Base-by-base conservation (phyloP, 306 rosid genomes). In the Ochetophila trinervis region DNA sequence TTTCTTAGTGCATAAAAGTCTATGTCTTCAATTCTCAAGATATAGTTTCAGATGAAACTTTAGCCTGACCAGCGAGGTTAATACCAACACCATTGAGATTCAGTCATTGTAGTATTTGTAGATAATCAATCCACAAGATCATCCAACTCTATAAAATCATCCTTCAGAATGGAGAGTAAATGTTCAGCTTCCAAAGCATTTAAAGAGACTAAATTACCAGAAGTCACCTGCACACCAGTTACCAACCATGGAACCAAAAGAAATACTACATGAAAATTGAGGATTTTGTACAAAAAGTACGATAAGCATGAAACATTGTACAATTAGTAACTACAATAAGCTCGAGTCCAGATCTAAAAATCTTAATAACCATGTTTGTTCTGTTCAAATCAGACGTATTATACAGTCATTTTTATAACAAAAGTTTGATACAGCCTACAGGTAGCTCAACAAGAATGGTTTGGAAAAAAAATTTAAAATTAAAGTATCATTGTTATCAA, bases 131-230 rank as follows among this genome's bases (percentile, higher is more conserved):
- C 64, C 2, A 20, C 21, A 49, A 90, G 86, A 79, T 90, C 96
- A 55, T 87, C 76, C 77, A 86, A 48, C 80, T 85, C 94, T 36
- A 89, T 60, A 68, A 72, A 89, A 80, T 83, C 87, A 21, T 70
- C 87, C 63, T 89, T 84, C 51, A 66, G 21, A 66, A 87, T 66
- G 65, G 76, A 69, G 34, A 22, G 70, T 63, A 76, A 36, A 36
- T 67, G 59, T 59, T 50, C 66, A 49, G 74, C 57, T 30, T 73
- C 53, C 49, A 74, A 36, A 50, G 42, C 74, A 18, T 78, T 76
- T 37, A 62, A 24, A 57, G 73, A 30, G 53, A 54, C 54, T 23
- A 81, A 60, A 44, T 66, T 60, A 22, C 52, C 63, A 47, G 69
- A 56, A 18, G 57, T 72, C 71, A 50, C 83, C 95, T 87, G 90